phyloP scores from a whole-genome alignment of 495 filamentous ascomycete genomes.

The Xylaria grammica region DNA sequence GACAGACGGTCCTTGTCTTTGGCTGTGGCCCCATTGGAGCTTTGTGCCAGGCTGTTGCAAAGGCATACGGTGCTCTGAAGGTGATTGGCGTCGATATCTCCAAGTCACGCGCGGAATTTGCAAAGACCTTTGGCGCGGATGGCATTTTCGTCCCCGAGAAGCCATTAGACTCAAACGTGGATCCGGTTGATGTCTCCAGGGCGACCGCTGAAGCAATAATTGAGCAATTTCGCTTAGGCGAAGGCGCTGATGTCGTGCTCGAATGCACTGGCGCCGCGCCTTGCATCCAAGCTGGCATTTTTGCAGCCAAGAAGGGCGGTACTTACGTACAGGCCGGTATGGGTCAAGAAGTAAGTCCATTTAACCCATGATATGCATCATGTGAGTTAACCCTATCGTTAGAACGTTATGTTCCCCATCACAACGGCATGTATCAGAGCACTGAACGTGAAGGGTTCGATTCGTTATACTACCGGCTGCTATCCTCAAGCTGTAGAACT shows the following conservation, averaged over 20 bases:
- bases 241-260: conserved; percentile 61
- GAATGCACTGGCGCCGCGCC: conserved; percentile 63
- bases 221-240: conserved; percentile 49
- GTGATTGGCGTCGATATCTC: conserved; percentile 63
- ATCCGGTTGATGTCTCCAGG: conserved; percentile 36
- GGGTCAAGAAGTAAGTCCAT: conserved; percentile 60
- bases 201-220: conserved; percentile 51
- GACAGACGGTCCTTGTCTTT: conserved; percentile 59
- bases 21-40: conserved; percentile 62
- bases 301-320: conserved; percentile 57
- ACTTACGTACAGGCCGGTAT: conserved; percentile 67
- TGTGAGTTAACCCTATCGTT: neutral
- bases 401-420: conserved; percentile 54
- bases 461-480: conserved; percentile 60
- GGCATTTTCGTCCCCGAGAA: conserved; percentile 46
- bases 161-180: neutral
- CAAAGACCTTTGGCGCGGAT: conserved; percentile 52
- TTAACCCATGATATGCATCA: too few species aligned
- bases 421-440: conserved; percentile 61
- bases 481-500: conserved; percentile 61
- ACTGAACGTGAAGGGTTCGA: conserved; percentile 57
- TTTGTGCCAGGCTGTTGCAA: conserved; percentile 60
- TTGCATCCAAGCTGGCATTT: conserved; percentile 59
- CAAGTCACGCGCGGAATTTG: conserved; percentile 56
- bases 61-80: conserved; percentile 56